A percentile compares a stretch with the other conserved stretches of the same genome.
Evolutionary conservation across 495 filamentous ascomycete genomes (phyloP).

Genomic region (Aspergillus indologenus): DNA sequence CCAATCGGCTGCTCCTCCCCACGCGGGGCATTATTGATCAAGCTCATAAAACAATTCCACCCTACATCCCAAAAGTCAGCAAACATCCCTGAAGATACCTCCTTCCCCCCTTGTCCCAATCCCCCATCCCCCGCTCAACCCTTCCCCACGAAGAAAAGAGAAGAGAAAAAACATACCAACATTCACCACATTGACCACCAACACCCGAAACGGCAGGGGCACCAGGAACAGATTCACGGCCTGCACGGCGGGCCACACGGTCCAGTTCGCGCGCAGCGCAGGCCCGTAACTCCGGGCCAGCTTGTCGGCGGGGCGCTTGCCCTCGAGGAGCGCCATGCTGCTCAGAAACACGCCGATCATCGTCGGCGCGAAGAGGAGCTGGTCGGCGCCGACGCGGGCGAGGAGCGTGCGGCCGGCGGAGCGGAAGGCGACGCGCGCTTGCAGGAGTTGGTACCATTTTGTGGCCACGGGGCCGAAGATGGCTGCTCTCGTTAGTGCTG

Average conservation of each 20-base stretch:
- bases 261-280: constrained; percentile 70
- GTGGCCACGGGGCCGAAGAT: constrained; percentile 81
- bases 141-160: not conserved
- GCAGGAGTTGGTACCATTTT: constrained; percentile 72
- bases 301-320: constrained; percentile 58
- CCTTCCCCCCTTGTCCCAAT: not conserved
- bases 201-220: constrained; percentile 68
- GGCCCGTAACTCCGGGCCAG: constrained; percentile 57
- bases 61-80: constrained; percentile 1
- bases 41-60: constrained; percentile 17
- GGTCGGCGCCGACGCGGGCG: constrained; percentile 72
- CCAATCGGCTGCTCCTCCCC: not conserved
- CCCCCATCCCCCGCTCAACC: not conserved
- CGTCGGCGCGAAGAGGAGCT: constrained; percentile 69
- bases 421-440: constrained; percentile 48
- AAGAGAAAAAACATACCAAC: constrained; percentile 38
- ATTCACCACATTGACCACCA: constrained; percentile 76
- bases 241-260: constrained; percentile 85
- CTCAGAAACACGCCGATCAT: constrained; percentile 72
- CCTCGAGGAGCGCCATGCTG: constrained; percentile 74
- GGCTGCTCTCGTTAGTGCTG: constrained; percentile 35
- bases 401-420: constrained; percentile 1
- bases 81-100: no score
- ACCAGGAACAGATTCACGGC: constrained; percentile 75
- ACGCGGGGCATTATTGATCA: constrained; percentile 5